Evolutionary conservation across 345 rosid genomes (phyloP), one percentile per base, ranked within the genome.

Genomic region (Psidium guajava): DNA sequence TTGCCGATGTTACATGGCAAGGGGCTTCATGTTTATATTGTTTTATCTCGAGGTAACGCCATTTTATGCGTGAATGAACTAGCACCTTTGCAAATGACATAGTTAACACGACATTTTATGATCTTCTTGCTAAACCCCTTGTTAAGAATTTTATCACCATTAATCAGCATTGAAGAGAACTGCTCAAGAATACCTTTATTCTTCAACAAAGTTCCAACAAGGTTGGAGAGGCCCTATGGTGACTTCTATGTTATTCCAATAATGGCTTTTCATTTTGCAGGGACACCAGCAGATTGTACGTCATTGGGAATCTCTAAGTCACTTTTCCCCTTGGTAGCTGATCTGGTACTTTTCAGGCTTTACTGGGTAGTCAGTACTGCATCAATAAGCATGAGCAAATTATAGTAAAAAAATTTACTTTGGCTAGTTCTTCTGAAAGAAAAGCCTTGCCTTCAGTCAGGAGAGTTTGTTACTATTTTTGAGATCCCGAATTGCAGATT

Each of bases 281-380:
- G 99, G 88, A 97, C 98, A 52, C 99, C 98, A 11, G 98, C 97
- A 49, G 99, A 97, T 86, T 97, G 95, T 86, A 87, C 97, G 81
- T 93, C 97, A 59, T 88, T 95, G 85, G 99, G 98, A 54, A 32
- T 97, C 89, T 95, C 98, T 1, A 88, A 87, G 83, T 91, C 90
- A 3, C 92, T 97, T 28, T 95, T 97, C 87, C 94, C 97, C 64
- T 91, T 89, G 28, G 84, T 88, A 84, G 96, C 98, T 89, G 95
- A 95, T 87, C 87, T 97, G 96, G 99, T 97, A 92, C 80, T 4
- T 69, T 64, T 20, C 80, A 36, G 80, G 14, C 13, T 69, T 18
- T 69, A 69, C 4, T 0, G 47, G 77, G 80, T 69, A 69, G 80
- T 69, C 80, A 36, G 36, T 18, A 9, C 47, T 69, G 80, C 47